Evolutionary conservation across 2,329 filamentous ascomycete species (phyloP), one percentile per base, ranked within the genome.

Genomic region (Alternaria gaisen): DNA sequence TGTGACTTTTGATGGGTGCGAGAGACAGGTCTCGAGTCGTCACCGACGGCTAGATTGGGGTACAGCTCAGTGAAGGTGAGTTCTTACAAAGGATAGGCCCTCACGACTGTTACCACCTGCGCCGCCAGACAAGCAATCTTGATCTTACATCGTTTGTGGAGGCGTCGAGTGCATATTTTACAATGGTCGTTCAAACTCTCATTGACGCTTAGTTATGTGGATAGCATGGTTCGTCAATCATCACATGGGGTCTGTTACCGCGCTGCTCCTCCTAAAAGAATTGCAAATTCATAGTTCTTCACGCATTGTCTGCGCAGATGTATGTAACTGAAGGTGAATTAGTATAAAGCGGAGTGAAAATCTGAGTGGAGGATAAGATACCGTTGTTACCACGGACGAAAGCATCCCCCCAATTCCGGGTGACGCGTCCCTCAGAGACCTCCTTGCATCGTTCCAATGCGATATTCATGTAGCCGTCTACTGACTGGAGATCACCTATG

Each of bases 381-480:
- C 94, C 94, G 75, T 98, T 98, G 82, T 98, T 98, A 70, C 94
- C 94, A 79, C 94, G 87, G 59, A 98, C 91, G 79, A 98, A 98
- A 5, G 94, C 93, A 83, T 98, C 94, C 8, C 94, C 94, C 77
- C 97, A 97, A 56, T 87, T 91, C 72, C 92, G 87, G 72, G 91
- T 87, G 80, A 94, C 88, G 66, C 89, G 87, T 42, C 94, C 94
- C 75, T 97, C 91, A 69, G 97, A 91, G 71, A 90, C 93, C 81
- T 99, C 95, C 67, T 92, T 90, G 20, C 93, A 97, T 82, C 97
- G 95, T 80, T 99, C 95, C 30, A 99, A 87, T 12, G 95, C 94
- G 78, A 99, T 97, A 82, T 99, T 99, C 95, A 99, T 99, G 82
- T 98, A 99, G 53, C 95, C 95, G 80, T 99, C 95, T 51, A 99